Conservation (phyloP, 352 stramenopile species). For the Phytophthora kernoviae region DNA sequence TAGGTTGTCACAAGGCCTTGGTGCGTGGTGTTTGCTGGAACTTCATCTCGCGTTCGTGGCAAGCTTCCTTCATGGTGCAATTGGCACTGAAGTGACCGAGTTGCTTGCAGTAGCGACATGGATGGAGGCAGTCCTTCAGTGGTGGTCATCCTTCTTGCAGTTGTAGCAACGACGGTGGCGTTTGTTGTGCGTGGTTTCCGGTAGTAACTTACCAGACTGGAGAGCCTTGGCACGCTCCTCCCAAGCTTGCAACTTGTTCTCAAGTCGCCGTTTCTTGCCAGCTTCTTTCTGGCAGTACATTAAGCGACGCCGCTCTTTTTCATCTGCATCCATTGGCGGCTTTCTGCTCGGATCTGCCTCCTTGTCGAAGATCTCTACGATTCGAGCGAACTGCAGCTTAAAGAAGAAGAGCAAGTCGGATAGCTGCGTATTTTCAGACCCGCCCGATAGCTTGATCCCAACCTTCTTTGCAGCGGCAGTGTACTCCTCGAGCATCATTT, state of each 20-base stretch:
- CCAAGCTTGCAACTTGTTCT: conserved; percentile 71
- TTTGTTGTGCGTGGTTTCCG: conserved; percentile 37
- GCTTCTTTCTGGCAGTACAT: conserved; percentile 80
- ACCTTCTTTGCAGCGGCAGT: conserved; percentile 41
- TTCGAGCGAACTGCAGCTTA: conserved; percentile 72
- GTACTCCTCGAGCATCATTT: conserved; percentile 86
- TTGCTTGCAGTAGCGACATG: conserved; percentile 84
- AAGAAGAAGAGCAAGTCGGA: conserved; percentile 86
- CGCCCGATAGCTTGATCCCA: conserved; percentile 36
- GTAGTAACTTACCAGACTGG: conserved; percentile 42
- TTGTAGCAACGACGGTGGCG: conserved; percentile 82
- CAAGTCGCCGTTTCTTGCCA: conserved; percentile 74
- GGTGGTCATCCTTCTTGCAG: conserved; percentile 82
- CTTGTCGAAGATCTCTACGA: conserved; percentile 65
- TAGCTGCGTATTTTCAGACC: conserved; percentile 43
- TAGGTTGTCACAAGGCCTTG: conserved; percentile 54
- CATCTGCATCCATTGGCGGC: conserved; percentile 78
- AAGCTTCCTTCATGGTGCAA: conserved; percentile 69
- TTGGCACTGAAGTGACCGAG: conserved; percentile 73
- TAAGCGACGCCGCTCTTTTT: conserved; percentile 79
- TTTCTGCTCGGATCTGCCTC: conserved; percentile 56
- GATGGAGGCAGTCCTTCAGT: conserved; percentile 73
- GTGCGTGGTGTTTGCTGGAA: conserved; percentile 60
- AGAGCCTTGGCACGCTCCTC: conserved; percentile 52
- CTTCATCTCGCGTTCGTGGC: conserved; percentile 56